These are phyloP conservation scores for Musa schizocarpa DNA, from an alignment of 176 grass and related monocot species.

Conservation along the genomic window DNA sequence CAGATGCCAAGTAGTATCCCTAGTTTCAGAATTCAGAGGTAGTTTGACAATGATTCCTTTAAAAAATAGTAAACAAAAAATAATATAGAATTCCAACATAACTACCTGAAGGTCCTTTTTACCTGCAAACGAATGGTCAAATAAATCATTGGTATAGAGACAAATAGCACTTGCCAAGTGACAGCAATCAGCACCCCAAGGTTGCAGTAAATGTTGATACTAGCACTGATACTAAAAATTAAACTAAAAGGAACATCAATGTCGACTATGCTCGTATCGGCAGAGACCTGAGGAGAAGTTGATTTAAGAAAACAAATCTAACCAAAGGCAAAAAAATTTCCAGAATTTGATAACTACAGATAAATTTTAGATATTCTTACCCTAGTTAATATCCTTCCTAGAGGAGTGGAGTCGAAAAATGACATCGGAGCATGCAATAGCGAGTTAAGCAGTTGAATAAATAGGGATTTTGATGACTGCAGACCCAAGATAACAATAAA, in stretches of 20 bases:
- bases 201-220: slow-evolving; percentile 59
- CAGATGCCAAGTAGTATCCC: slow-evolving; percentile 80
- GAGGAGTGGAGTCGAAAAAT: slow-evolving; percentile 89
- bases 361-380: slow-evolving; percentile 38
- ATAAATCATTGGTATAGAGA: slow-evolving; percentile 53
- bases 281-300: slow-evolving; percentile 56
- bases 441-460: slow-evolving; percentile 63
- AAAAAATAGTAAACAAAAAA: too few relatives aligned
- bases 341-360: not conserved
- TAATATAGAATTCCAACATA: too few relatives aligned
- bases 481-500: slow-evolving; percentile 44
- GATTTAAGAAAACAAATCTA: not conserved
- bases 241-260: slow-evolving; percentile 79
- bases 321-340: not conserved
- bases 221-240: slow-evolving; percentile 40
- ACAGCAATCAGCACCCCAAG: slow-evolving; percentile 76
- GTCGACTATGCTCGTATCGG: slow-evolving; percentile 76
- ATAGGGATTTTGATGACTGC: slow-evolving; percentile 80
- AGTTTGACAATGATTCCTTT: too few relatives aligned
- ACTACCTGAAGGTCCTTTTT: not conserved
- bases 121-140: slow-evolving; percentile 72
- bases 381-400: slow-evolving; percentile 80
- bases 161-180: slow-evolving; percentile 86
- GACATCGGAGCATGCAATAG: slow-evolving; percentile 80
- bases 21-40: slow-evolving; percentile 21